phyloP scores from a whole-genome alignment of 306 rosid genomes.

The Arachis stenosperma region DNA sequence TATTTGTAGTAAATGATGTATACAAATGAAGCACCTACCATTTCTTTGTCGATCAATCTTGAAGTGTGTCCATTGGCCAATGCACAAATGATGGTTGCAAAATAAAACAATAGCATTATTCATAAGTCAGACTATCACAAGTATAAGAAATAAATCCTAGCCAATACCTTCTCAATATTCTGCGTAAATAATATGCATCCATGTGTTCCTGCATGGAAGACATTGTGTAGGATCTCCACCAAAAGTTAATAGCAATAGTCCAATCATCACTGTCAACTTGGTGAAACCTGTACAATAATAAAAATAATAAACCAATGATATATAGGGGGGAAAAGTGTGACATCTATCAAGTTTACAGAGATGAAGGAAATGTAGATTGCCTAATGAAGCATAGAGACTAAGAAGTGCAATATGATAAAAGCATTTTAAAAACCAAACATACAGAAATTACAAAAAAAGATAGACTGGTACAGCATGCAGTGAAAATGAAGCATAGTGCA shows the following conservation, averaged over 20 bases:
- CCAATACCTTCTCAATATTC: slow-evolving; percentile 80
- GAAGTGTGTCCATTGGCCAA: slow-evolving; percentile 41
- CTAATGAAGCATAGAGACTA: background rate
- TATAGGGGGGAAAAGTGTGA: slow-evolving; percentile 7
- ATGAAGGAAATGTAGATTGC: slow-evolving; percentile 10
- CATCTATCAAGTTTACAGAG: slow-evolving; percentile 13
- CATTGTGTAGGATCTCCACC: slow-evolving; percentile 82
- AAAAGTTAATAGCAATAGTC: slow-evolving; percentile 90
- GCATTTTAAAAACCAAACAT: slow-evolving; percentile 25
- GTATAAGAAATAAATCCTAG: slow-evolving; percentile 35
- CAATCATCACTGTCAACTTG: slow-evolving; percentile 90
- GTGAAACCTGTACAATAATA: slow-evolving; percentile 69
- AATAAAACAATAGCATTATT: slow-evolving; percentile 41
- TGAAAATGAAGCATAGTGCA: slow-evolving; percentile 22
- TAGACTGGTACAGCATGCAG: background rate
- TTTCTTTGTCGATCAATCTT: slow-evolving; percentile 86
- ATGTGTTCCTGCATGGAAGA: slow-evolving; percentile 86
- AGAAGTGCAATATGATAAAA: slow-evolving; percentile 1
- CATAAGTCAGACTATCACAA: slow-evolving; percentile 50
- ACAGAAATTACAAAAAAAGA: background rate
- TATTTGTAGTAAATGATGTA: slow-evolving; percentile 24
- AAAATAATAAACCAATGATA: background rate
- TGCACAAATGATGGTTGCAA: slow-evolving; percentile 37
- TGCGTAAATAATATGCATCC: slow-evolving; percentile 88
- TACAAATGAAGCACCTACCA: slow-evolving; percentile 60